phyloP scores from a whole-genome alignment of 148 eudicot species.

The Rhododendron ovatum region DNA sequence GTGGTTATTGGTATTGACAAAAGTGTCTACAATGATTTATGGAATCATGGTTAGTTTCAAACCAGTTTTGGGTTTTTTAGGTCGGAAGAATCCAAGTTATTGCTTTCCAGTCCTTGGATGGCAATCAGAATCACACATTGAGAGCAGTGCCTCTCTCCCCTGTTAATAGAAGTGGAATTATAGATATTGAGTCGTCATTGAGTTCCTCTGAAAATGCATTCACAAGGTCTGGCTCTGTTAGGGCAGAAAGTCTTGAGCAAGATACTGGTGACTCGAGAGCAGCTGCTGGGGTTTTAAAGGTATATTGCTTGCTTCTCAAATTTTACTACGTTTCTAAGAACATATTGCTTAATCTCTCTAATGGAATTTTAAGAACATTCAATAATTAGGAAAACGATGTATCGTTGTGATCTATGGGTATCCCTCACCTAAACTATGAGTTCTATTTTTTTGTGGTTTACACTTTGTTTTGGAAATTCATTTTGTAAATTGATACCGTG shows the following conservation, averaged over 20 bases:
- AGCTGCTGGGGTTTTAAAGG: constrained; percentile 49
- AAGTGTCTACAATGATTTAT: not conserved
- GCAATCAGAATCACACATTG: constrained; percentile 55
- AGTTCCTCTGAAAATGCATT: constrained; percentile 65
- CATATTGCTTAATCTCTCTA: not conserved
- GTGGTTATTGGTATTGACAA: constrained; percentile 16
- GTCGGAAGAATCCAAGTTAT: constrained; percentile 96
- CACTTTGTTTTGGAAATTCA: not conserved
- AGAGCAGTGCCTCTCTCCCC: constrained; percentile 63
- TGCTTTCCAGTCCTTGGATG: constrained; percentile 96
- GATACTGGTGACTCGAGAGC: constrained; percentile 75
- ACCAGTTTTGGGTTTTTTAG: constrained; percentile 27
- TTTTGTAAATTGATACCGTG: not conserved
- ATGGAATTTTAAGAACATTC: not conserved
- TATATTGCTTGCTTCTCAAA: constrained; percentile 18
- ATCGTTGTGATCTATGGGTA: not conserved
- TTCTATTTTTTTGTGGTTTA: not conserved
- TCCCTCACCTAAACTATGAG: not conserved
- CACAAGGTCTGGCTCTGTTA: constrained; percentile 41
- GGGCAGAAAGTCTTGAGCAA: constrained; percentile 46
- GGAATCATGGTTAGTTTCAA: not conserved
- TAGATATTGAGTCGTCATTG: constrained; percentile 72
- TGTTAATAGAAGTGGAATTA: constrained; percentile 40
- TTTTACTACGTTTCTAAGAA: not conserved
- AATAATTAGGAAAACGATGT: not conserved